phyloP scores from a whole-genome alignment of 2,329 filamentous ascomycete species.

The Fusarium denticulatum region DNA sequence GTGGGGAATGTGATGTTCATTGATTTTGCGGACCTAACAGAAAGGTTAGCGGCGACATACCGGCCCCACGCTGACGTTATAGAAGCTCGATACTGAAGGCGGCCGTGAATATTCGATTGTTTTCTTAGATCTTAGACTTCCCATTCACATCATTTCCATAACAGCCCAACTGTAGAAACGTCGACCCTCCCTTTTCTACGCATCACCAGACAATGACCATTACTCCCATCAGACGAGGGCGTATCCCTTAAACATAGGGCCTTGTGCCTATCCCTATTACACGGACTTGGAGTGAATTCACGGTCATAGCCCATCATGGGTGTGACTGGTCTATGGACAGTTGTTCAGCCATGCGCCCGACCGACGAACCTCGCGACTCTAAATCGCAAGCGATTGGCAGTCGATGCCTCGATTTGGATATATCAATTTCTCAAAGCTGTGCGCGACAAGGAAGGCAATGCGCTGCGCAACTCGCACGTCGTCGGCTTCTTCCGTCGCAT shows the following conservation, averaged over 20 bases:
- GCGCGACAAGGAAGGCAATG: conserved; percentile 97
- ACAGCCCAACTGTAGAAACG: not conserved
- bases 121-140: not conserved
- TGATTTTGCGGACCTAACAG: conserved; percentile 8
- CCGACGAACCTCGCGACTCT: conserved; percentile 96
- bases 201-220: conserved; percentile 19
- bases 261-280: conserved; percentile 3
- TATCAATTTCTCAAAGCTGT: conserved; percentile 99
- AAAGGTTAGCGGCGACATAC: conserved; percentile 8
- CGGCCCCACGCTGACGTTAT: conserved; percentile 42
- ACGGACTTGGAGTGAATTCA: conserved; percentile 2
- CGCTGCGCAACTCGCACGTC: conserved; percentile 92
- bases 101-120: conserved; percentile 1
- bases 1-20: conserved; percentile 11
- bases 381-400: conserved; percentile 93
- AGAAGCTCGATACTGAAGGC: not conserved
- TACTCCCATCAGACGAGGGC: conserved; percentile 26
- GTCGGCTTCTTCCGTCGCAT: conserved; percentile 98
- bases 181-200: not conserved
- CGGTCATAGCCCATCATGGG: conserved; percentile 71
- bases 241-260: conserved; percentile 28
- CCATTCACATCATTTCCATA: not conserved
- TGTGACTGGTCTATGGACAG: conserved; percentile 97
- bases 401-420: conserved; percentile 99
- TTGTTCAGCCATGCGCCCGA: conserved; percentile 92